phyloP scores from a whole-genome alignment of 192 early-diverging fungal genomes.

The Coemansia sp. region DNA sequence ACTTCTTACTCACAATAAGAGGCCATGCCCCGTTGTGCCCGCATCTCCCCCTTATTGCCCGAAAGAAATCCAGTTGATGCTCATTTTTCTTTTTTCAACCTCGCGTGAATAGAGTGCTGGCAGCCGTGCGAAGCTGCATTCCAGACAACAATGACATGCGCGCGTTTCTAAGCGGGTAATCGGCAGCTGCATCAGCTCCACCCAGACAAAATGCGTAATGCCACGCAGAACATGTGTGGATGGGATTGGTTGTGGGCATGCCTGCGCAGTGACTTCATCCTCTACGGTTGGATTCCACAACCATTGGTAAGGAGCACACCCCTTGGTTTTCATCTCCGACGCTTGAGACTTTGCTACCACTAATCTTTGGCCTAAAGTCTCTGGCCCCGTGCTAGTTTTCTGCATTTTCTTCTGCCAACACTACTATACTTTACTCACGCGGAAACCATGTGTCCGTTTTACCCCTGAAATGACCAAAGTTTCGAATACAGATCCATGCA shows the following conservation, averaged over 20 bases:
- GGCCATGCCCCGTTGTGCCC: not conserved
- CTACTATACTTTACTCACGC: not conserved
- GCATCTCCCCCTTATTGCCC: not conserved
- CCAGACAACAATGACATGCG: not conserved
- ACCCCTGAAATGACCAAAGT: not conserved
- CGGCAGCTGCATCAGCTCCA: conserved; percentile 1
- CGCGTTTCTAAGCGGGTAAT: not conserved
- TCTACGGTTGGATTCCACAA: not conserved
- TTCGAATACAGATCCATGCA: not conserved
- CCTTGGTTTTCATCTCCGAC: not conserved
- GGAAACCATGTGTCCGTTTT: not conserved
- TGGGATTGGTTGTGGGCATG: not conserved
- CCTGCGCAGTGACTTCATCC: conserved; percentile 10
- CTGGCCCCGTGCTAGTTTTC: conserved; percentile 1
- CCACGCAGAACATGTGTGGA: not conserved
- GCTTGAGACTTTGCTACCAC: not conserved
- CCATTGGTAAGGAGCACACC: not conserved
- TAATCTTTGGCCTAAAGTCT: conserved; percentile 1
- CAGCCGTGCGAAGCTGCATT: too few relatives aligned
- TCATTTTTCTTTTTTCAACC: too few relatives aligned
- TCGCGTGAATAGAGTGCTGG: too few relatives aligned
- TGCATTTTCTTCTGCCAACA: not conserved
- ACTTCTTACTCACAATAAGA: conserved; percentile 2
- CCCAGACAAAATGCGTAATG: not conserved
- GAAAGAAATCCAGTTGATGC: not conserved